Evolutionary conservation across 2,329 filamentous ascomycete genomes (phyloP), one percentile per base, ranked within the genome.

Genomic region (Curvularia sp.): DNA sequence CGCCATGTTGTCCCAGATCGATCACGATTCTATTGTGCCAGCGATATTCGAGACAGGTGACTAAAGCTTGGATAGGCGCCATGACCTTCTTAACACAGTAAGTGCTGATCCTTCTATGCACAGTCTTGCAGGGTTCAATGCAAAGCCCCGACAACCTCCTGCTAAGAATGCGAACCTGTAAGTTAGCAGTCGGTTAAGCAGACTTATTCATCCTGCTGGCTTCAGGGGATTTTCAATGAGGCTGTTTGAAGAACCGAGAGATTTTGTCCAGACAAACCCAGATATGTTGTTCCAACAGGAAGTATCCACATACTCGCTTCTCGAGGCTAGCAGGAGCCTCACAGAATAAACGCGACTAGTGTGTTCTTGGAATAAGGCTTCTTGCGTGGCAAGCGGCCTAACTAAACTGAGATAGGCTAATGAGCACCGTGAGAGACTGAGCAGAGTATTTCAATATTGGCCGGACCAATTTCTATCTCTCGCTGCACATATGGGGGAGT

Each of bases 81-180:
- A 26, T 43, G 49, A 47, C n/a, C 12, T 53, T 20, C 38, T 30
- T 20, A 22, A 18, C 41, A 30, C 18, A 31, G 51, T 33, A 57
- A 57, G 54, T 44, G 33, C 51, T 4, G 38, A 57, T 57, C 42
- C 54, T 53, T 44, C 42, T 22, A 53, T 53, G 54, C 49, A 44
- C 28, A 24, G 18, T 18, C 26, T 52, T 46, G 13, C 44, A 52
- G 24, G 41, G 54, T 53, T 57, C 24, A 31, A 24, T 53, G 41
- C 31, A 30, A n/a, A 13, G n/a, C 35, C 8, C 31, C n/a, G 9
- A 47, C 8, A n/a, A 15, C 10, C 8, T 4, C 13, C 18, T 39
- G 15, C 15, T 15, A 28, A 8, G 5, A 6, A n/a, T 39, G 8
- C 8, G 20, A 20, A 13, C n/a, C 15, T 24, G 48, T 30, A 13